Evolutionary conservation across 768 basidiomycete species (phyloP), one percentile per base, ranked within the genome.

Genomic region (Naganishia vaughanmartiniae): DNA sequence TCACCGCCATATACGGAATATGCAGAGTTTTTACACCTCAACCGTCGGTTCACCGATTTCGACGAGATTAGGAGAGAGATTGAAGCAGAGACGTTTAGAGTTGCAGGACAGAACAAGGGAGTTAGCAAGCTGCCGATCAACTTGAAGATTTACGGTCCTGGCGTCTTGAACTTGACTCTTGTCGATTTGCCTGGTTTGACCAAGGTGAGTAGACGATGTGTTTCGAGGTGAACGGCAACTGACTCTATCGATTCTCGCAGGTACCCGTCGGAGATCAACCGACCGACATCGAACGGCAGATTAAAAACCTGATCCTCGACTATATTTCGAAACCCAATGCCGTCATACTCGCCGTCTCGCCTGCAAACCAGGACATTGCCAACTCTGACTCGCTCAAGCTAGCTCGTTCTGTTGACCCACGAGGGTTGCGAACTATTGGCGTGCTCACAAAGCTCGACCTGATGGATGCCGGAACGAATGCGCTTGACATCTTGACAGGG

Each of bases 391-490:
- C 96, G 1, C 87, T 99, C 71, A 97, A 98, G 81, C 89, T 99
- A 42, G 96, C 95, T 14, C 90, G 96, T 54, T 87, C 89, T 14
- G 93, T 98, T 56, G 96, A 99, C 77, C 91, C 95, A 0, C 92
- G 96, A 81, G 94, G 95, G 14, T 88, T 96, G 34, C 88, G 96
- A 34, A 99, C 96, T 15, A 92, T 98, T 68, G 96, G 96, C 63
- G 90, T 99, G 24, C 85, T 99, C 63, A 95, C 95, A 17, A 99
- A 99, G 82, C 87, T 98, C 39, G 96, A 99, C 83, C 86, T 99
- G 55, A 99, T 99, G 96, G 96, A 98, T 76, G 94, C 94, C 7
- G 96, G 96, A 33, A 99, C 96, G 42, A 97, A 99, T 80, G 96
- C 96, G 26, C 83, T 94, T 42, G 95, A 99, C 81, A 89, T 98